Percentiles rank a stretch among this genome's conserved stretches.
phyloP scores from a whole-genome alignment of 192 early-diverging fungal genomes.

The Rhizoclosmatium sp. region DNA sequence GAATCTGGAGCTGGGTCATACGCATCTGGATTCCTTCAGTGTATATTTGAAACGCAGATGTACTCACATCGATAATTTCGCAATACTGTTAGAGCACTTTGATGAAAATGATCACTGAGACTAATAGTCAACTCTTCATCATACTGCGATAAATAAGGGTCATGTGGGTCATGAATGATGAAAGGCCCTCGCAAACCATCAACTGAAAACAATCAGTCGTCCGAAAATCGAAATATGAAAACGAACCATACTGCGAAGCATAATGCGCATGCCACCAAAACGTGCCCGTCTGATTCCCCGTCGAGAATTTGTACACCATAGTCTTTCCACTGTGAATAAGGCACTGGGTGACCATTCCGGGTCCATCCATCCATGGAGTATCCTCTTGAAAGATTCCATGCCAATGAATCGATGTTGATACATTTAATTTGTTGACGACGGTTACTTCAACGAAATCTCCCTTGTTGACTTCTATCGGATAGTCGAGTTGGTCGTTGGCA shows the following conservation, averaged over 20 bases:
- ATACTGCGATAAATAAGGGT: slow-evolving; percentile 58
- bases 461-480: slow-evolving; percentile 18
- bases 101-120: slow-evolving; percentile 66
- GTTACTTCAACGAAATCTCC: slow-evolving; percentile 30
- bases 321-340: slow-evolving; percentile 70
- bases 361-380: slow-evolving; percentile 76
- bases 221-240: slow-evolving; percentile 59
- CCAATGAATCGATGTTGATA: slow-evolving; percentile 46
- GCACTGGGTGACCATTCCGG: slow-evolving; percentile 34
- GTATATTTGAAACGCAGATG: not conserved
- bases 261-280: slow-evolving; percentile 19
- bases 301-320: not conserved
- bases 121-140: slow-evolving; percentile 60
- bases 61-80: slow-evolving; percentile 55
- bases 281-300: not conserved
- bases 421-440: slow-evolving; percentile 42
- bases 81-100: slow-evolving; percentile 56
- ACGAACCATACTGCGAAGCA: slow-evolving; percentile 4
- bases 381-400: slow-evolving; percentile 83
- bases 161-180: slow-evolving; percentile 67
- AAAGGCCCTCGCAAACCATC: slow-evolving; percentile 41
- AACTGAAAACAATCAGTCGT: not conserved
- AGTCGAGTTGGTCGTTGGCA: slow-evolving; percentile 27
- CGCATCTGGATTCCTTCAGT: slow-evolving; percentile 36
- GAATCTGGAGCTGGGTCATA: slow-evolving; percentile 73